Evolutionary conservation across 768 basidiomycete genomes (phyloP), one percentile per base, ranked within the genome.

Genomic region (Suillus luteus): DNA sequence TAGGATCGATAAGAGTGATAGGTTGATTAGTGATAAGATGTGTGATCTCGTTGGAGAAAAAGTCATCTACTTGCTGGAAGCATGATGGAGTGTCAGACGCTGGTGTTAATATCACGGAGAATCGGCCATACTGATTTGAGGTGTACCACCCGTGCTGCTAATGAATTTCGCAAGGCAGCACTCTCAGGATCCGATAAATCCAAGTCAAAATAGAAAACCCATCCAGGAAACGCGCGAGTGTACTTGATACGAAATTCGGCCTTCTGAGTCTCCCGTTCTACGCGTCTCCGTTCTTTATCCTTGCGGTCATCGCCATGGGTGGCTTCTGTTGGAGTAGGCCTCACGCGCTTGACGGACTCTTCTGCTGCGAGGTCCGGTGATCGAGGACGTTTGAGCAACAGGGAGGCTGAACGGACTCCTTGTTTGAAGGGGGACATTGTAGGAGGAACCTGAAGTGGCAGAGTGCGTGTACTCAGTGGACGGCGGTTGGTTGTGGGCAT

Each of bases 121-220:
- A 41, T 46, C 48, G 17, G 52, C 85, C 93, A 70, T 76, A 99
- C 96, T 65, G 87, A 91, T 66, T 92, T 91, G 66, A 97, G 83
- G 48, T 83, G 82, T 41, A 76, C 69, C 40, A 96, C 86, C 67
- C 85, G 82, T 44, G 80, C 73, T 65, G 82, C 85, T 43, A 93
- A 76, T 22, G 72, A 72, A 59, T 74, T 74, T 69, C 76, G 77
- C 54, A 75, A 73, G 12, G 73, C 68, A 22, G 77, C 75, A 31
- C 67, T 70, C 55, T 75, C 74, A 22, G 77, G 75, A 58, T 80
- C 77, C 37, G 78, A 78, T 48, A 76, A 69, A 68, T 85, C 83
- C 64, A 87, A 75, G 72, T 97, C 95, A 72, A 98, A 90, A 76
- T 93, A 90, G 76, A 99, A 96, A 19, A 81, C 85, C 81, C 90